Evolutionary conservation across 495 filamentous ascomycete species (phyloP).

Genomic region (Penicillium canariense): DNA sequence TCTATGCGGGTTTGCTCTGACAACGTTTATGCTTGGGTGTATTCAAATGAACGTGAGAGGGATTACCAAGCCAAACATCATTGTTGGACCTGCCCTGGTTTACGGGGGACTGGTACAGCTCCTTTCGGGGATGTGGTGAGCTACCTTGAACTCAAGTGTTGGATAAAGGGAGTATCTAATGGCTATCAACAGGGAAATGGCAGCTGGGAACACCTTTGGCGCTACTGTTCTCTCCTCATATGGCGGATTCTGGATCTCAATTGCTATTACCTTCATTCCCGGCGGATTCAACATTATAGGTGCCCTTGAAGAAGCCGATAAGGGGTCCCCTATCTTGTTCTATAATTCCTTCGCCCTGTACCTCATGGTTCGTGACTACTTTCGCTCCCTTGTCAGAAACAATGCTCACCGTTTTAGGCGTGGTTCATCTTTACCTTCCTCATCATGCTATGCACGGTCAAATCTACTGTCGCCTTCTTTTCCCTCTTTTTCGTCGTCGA

Average conservation of each 20-base stretch:
- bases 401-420: constrained; percentile 38
- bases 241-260: constrained; percentile 92
- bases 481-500: constrained; percentile 83
- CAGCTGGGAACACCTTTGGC: constrained; percentile 89
- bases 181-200: constrained; percentile 80
- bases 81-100: constrained; percentile 61
- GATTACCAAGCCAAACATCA: constrained; percentile 57
- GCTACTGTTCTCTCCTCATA: constrained; percentile 93
- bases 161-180: too few relatives aligned
- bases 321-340: constrained; percentile 42
- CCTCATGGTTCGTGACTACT: constrained; percentile 55
- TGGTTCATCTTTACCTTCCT: constrained; percentile 93
- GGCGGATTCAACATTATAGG: constrained; percentile 59
- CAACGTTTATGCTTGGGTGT: constrained; percentile 80
- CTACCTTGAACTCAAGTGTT: too few relatives aligned
- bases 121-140: constrained; percentile 89
- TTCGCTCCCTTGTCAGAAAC: neutral
- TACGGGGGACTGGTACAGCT: constrained; percentile 83
- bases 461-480: constrained; percentile 91
- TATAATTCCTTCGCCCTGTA: constrained; percentile 72
- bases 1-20: constrained; percentile 78
- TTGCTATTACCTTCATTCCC: constrained; percentile 77
- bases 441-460: constrained; percentile 75
- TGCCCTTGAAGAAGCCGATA: constrained; percentile 42
- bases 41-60: constrained; percentile 66